Conservation (phyloP, 164 flowering plant species). For the Nymphaea colorata region DNA sequence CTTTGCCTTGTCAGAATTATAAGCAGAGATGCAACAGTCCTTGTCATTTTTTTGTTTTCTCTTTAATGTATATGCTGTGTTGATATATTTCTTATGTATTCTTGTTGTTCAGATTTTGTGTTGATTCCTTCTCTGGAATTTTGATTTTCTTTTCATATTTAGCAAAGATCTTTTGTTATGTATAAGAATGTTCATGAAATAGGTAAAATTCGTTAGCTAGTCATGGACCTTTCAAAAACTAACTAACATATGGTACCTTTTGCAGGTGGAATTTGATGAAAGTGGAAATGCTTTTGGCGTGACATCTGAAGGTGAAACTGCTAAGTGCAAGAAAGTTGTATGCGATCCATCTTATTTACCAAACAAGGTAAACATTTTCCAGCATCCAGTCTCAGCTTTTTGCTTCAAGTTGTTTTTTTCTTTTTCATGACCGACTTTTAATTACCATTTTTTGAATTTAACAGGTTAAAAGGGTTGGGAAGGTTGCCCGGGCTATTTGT, state of each 20-base stretch:
- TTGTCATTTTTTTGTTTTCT: not conserved
- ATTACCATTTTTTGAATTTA: conserved; percentile 2
- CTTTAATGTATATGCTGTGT: too few relatives aligned
- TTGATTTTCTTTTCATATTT: not conserved
- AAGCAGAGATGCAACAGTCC: not conserved
- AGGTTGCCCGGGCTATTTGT: conserved; percentile 85
- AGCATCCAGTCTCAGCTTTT: not conserved
- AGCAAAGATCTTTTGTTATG: not conserved
- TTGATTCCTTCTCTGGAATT: not conserved
- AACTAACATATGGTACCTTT: not conserved
- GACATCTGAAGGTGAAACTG: conserved; percentile 96
- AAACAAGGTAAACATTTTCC: conserved; percentile 40
- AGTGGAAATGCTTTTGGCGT: conserved; percentile 80
- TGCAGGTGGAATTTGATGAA: conserved; percentile 69
- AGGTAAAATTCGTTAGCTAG: not conserved
- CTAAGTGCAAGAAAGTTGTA: conserved; percentile 95
- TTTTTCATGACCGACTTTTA: not conserved
- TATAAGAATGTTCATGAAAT: not conserved
- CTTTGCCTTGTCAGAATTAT: too few relatives aligned
- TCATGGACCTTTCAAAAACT: not conserved
- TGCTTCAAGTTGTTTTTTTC: not conserved
- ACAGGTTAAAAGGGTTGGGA: conserved; percentile 88
- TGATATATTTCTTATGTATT: too few relatives aligned
- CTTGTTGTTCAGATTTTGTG: not conserved
- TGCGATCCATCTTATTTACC: conserved; percentile 92